Evolutionary conservation across 352 stramenopile species (phyloP), one percentile per base, ranked within the genome.

Genomic region (Globisporangium cylindrosporum): DNA sequence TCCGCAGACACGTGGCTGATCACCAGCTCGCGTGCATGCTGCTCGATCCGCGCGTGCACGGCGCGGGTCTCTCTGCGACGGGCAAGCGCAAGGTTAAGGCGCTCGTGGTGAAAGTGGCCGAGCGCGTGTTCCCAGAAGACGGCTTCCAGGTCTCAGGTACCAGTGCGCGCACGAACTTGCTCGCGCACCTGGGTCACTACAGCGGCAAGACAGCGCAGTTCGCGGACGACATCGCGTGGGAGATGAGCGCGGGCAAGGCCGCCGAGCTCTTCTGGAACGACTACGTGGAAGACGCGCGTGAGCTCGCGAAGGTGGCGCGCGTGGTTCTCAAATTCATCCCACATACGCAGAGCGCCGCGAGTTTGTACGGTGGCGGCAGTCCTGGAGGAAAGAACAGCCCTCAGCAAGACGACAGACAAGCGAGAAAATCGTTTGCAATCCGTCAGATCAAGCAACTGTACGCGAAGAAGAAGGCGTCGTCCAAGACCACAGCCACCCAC

Each of bases 191-290:
- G 9, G 67, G 69, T 10, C 51, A 84, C 38, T 87, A 75, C 62
- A 29, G 73, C 20, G 76, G 80, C 29, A 75, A 78, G 49, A 65
- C 75, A 27, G 73, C 59, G 10, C 64, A 66, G 51, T 89, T 89
- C 70, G 67, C 46, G 1, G 78, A 86, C 64, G 58, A 68, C 4
- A 69, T 89, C 38, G 68, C 63, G 25, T 89, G 80, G 80, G 78
- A 87, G 67, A 82, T 87, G 78, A 82, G 68, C 49, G 64, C 55
- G 0, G 78, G 75, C n/a, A 59, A 70, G 24, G 43, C 71, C 9
- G 74, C 80, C 22, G 71, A 75, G 51, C 43, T 68, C 3, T 89
- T 89, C 54, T 89, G 80, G 80, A 69, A 74, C 4, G 78, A 89
- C 62, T 86, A 82, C 59, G 69, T 67, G 2, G 65, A 81, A 15